phyloP scores from a whole-genome alignment of 2,329 filamentous ascomycete genomes.

The Colletotrichum liriopes region DNA sequence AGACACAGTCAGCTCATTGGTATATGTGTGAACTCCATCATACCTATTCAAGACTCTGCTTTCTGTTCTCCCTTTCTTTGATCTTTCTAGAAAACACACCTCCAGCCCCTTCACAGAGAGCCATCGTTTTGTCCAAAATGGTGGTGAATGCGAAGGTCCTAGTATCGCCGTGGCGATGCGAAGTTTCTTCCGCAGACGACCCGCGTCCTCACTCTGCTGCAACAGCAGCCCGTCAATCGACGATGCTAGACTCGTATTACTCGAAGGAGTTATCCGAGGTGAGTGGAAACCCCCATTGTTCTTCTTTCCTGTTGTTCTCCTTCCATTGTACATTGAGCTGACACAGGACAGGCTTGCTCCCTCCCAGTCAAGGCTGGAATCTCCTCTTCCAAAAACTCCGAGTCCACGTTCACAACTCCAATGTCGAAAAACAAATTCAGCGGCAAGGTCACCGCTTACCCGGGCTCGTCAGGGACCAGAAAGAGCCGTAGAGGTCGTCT shows the following conservation, averaged over 20 bases:
- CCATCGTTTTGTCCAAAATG: background rate
- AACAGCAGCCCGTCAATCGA: background rate
- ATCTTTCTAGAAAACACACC: background rate
- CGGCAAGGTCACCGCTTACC: background rate
- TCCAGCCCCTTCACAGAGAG: background rate
- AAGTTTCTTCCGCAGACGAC: background rate
- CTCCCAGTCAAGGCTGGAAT: background rate
- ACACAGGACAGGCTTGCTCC: conserved; percentile 1
- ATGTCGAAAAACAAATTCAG: conserved; percentile 17
- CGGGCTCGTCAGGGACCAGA: background rate
- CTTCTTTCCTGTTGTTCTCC: background rate
- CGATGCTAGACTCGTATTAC: background rate
- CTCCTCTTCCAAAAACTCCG: background rate
- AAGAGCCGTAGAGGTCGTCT: conserved; percentile 18
- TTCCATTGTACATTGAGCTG: conserved; percentile 7
- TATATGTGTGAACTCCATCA: background rate
- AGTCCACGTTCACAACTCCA: background rate
- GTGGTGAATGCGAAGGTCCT: background rate
- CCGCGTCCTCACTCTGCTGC: background rate
- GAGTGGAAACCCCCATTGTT: background rate
- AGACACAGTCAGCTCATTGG: background rate
- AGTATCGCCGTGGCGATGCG: conserved; percentile 5
- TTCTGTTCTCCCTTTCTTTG: background rate
- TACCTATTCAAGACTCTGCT: background rate
- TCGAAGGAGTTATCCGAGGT: background rate